These are phyloP conservation scores for Nicotiana rustica DNA, from an alignment of 305 asterid genomes.

Conservation along the genomic window DNA sequence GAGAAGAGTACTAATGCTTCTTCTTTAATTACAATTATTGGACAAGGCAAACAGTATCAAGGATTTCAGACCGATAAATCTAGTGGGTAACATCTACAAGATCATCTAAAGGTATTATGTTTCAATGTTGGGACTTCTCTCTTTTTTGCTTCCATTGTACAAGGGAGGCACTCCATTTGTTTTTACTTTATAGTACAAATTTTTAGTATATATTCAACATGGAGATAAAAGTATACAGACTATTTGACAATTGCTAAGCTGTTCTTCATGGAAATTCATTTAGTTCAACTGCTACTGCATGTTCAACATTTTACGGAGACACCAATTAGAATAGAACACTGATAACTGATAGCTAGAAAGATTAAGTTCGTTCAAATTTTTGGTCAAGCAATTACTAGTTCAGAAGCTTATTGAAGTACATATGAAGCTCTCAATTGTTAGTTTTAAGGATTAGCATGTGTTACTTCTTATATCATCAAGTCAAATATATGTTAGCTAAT, in stretches of 20 bases:
- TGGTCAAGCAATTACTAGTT: background rate
- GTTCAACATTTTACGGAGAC: background rate
- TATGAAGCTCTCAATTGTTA: constrained; percentile 7
- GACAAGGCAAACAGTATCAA: constrained; percentile 4
- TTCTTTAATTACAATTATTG: constrained; percentile 15
- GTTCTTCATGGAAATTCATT: background rate
- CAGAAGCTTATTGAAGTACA: constrained; percentile 21
- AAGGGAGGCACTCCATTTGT: background rate
- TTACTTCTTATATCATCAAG: background rate
- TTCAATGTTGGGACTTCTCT: background rate
- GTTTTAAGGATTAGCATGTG: background rate
- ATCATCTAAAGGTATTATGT: background rate
- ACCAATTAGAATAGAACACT: background rate
- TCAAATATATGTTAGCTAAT: background rate
- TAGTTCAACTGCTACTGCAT: background rate
- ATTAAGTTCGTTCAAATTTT: constrained; percentile 1
- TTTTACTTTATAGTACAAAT: background rate
- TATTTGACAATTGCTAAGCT: constrained; percentile 11
- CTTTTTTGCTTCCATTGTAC: background rate
- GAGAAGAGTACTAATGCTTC: background rate
- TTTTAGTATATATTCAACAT: background rate
- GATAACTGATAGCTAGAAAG: background rate
- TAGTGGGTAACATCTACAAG: too few species aligned
- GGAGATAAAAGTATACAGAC: background rate
- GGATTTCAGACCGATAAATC: background rate